Evolutionary conservation across 2,329 filamentous ascomycete species (phyloP).

Genomic region (Aspergillus brunneoviolaceus): DNA sequence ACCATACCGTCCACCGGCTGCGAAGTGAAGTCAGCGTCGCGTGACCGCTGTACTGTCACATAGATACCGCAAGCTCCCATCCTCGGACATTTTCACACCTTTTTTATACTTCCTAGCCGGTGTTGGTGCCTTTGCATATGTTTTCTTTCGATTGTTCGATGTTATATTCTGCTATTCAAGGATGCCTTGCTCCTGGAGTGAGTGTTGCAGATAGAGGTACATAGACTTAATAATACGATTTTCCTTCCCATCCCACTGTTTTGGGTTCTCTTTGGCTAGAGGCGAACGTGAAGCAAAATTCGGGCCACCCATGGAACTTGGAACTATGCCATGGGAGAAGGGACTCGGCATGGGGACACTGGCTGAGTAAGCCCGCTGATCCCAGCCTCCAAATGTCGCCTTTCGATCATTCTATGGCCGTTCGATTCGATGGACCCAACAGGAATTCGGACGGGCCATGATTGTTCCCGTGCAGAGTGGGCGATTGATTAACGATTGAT

Average conservation of each 20-base stretch:
- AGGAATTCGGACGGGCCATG: background rate
- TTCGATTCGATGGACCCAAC: background rate
- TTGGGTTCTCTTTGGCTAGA: background rate
- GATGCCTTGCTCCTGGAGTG: conserved; percentile 14
- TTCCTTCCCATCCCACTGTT: background rate
- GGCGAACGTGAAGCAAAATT: background rate
- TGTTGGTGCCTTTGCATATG: conserved; percentile 10
- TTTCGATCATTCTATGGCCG: background rate
- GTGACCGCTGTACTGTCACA: background rate
- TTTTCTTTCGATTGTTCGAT: conserved; percentile 3
- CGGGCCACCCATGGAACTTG: background rate
- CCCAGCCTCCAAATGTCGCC: background rate
- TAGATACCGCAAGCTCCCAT: background rate
- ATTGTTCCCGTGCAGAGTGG: background rate
- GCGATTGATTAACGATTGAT: background rate
- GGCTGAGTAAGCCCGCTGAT: background rate
- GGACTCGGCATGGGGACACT: background rate
- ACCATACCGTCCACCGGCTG: background rate
- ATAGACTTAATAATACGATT: conserved; percentile 20
- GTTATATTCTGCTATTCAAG: conserved; percentile 4
- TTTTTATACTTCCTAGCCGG: background rate
- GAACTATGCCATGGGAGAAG: background rate
- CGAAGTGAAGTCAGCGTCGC: background rate
- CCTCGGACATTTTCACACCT: background rate
- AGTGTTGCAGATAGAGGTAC: conserved; percentile 18